phyloP scores from a whole-genome alignment of 78 protist genomes.

The Dictyostelium brefeldianum region DNA sequence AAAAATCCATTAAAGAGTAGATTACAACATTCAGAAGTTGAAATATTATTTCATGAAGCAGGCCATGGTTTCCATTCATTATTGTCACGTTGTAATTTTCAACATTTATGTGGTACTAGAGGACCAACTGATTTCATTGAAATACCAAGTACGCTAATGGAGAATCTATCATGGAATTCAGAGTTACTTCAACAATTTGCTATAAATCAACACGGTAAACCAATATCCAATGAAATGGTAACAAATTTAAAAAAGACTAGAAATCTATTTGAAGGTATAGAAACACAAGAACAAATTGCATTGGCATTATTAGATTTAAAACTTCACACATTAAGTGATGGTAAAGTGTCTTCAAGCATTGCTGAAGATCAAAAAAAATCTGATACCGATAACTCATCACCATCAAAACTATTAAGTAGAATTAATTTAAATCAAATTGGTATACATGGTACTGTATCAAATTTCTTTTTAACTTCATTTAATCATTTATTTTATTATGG shows the following conservation, averaged over 20 bases:
- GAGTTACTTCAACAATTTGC: constrained; percentile 50
- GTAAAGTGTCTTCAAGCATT: neutral
- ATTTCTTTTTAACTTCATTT: neutral
- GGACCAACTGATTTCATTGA: constrained; percentile 80
- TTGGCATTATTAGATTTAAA: constrained; percentile 24
- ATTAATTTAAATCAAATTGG: neutral
- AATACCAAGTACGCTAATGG: constrained; percentile 83
- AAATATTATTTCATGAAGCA: constrained; percentile 64
- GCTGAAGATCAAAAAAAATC: neutral
- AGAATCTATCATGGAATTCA: constrained; percentile 36
- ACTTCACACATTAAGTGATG: neutral
- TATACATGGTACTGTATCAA: constrained; percentile 11
- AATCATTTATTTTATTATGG: constrained; percentile 66
- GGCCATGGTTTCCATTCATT: constrained; percentile 61
- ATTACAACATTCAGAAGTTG: neutral
- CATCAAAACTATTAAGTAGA: neutral
- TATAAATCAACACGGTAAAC: constrained; percentile 18
- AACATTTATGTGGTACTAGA: constrained; percentile 80
- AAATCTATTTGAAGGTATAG: constrained; percentile 24
- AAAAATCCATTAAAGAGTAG: neutral
- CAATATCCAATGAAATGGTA: constrained; percentile 13
- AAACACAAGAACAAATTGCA: constrained; percentile 56
- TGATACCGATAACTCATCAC: neutral
- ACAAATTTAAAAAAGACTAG: neutral
- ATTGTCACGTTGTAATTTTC: constrained; percentile 45